Base-by-base conservation (phyloP, 106 monocot genomes). In the Allium fistulosum region DNA sequence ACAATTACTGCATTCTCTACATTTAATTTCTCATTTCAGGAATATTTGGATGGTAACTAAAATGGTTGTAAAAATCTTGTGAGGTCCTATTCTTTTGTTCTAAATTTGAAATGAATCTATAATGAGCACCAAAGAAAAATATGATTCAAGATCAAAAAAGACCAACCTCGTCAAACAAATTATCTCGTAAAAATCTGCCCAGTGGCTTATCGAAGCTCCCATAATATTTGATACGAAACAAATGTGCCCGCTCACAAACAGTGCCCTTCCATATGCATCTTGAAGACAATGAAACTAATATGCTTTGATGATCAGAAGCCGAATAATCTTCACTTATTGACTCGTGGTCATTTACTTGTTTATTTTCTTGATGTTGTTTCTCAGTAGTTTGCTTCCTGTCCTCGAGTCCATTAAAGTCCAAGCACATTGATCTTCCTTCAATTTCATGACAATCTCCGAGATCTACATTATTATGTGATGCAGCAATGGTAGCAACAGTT, bases 211-310 rank as follows among this genome's bases (percentile, higher is more conserved):
- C 94, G 77, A 79, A 85, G 76, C 67, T 83, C 3, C 94, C 85
- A 81, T 94, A 94, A 68, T 87, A 94, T 65, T 94, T 94, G 62
- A 94, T 94, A 11, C 94, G 90, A 70, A 94, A 83, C 48, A 90
- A 78, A 85, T 88, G 94, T 37, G 94, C 74, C 51, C 81, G 80
- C 75, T 94, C 87, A 83, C 94, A 94, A 49, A 87, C 85, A 67
- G 79, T 94, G 62, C 89, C 87, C 76, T 90, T 94, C 94, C 94
- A 85, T 13, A 85, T 78, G 74, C 94, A 94, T n/a, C 94, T 77
- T 17, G 87, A 83, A 53, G 90, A 88, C 46, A 90, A 60, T 50
- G 90, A 94, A 69, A 94, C 94, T 60, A 94, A 77, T 80, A 94
- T 87, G 72, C 90, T 94, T 77, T 83, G 90, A 77, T 94, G 82